Conservation (phyloP, 2,329 filamentous ascomycete species). For the Triangularia setosa region DNA sequence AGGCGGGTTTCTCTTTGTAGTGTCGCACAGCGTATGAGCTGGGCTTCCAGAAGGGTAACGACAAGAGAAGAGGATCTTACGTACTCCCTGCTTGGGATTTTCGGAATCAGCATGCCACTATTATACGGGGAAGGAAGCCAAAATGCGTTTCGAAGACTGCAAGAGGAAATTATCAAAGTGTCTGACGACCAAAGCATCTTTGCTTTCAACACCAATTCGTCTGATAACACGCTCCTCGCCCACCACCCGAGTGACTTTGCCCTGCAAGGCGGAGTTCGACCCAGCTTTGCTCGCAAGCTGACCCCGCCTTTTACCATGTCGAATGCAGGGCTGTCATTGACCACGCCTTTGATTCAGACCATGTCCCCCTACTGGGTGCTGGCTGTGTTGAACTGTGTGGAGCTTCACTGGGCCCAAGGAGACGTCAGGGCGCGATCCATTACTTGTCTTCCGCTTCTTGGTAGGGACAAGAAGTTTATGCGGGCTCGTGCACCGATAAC, state of each 20-base stretch:
- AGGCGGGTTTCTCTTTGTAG: constrained; percentile 13
- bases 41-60: constrained; percentile 33
- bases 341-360: constrained; percentile 22
- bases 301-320: constrained; percentile 22
- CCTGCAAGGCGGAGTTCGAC: constrained; percentile 9
- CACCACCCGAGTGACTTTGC: constrained; percentile 21
- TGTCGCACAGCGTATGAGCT: constrained; percentile 37
- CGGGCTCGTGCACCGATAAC: constrained; percentile 18
- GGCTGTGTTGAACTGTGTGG: constrained; percentile 46
- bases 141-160: constrained; percentile 30
- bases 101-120: constrained; percentile 40
- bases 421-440: constrained; percentile 44
- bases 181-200: constrained; percentile 10
- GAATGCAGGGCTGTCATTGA: constrained; percentile 23
- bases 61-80: constrained; percentile 36
- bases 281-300: constrained; percentile 11
- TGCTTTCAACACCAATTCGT: constrained; percentile 19
- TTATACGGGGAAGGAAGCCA: constrained; percentile 35
- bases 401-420: constrained; percentile 36
- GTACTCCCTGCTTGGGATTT: constrained; percentile 41
- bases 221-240: constrained; percentile 20
- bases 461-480: constrained; percentile 22
- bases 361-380: constrained; percentile 35
- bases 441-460: constrained; percentile 41
- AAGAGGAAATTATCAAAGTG: constrained; percentile 31